Conservation (phyloP, 768 basidiomycete genomes). For the Amanita fuliginea region DNA sequence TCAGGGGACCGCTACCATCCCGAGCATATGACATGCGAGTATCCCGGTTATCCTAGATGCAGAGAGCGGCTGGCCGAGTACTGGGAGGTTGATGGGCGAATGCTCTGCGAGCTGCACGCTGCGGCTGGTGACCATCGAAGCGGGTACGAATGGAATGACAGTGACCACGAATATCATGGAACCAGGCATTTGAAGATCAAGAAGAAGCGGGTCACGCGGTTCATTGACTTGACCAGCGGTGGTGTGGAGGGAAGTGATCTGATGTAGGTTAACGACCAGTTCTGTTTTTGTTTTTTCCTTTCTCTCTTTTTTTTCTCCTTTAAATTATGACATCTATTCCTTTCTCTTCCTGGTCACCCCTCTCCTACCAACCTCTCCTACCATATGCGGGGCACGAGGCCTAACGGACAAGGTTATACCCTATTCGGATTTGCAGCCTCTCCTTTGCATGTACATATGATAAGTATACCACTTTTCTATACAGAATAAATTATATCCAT, state of each 20-base stretch:
- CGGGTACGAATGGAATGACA: constrained; percentile 17
- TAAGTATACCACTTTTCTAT: not conserved
- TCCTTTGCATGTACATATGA: not conserved
- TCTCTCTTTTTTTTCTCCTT: not conserved
- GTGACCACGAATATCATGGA: constrained; percentile 10
- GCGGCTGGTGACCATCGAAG: constrained; percentile 11
- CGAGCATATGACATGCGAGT: constrained; percentile 80
- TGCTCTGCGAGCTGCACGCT: constrained; percentile 83
- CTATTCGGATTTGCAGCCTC: not conserved
- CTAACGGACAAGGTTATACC: not conserved
- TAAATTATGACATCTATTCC: not conserved
- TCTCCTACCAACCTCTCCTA: not conserved
- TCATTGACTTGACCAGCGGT: constrained; percentile 55
- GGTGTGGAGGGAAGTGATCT: constrained; percentile 16
- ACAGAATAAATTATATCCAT: not conserved
- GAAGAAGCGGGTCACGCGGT: constrained; percentile 71
- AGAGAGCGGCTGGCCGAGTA: constrained; percentile 64
- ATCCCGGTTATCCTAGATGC: constrained; percentile 36
- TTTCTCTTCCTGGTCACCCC: not conserved
- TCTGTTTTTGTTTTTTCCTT: not conserved
- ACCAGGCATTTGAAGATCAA: constrained; percentile 40
- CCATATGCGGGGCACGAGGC: not conserved
- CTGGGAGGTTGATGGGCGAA: constrained; percentile 79
- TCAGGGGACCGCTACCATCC: constrained; percentile 77
- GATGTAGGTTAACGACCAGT: constrained; percentile 7